Base-by-base conservation (phyloP, 2,329 filamentous ascomycete genomes). In the Fusarium floridanum region DNA sequence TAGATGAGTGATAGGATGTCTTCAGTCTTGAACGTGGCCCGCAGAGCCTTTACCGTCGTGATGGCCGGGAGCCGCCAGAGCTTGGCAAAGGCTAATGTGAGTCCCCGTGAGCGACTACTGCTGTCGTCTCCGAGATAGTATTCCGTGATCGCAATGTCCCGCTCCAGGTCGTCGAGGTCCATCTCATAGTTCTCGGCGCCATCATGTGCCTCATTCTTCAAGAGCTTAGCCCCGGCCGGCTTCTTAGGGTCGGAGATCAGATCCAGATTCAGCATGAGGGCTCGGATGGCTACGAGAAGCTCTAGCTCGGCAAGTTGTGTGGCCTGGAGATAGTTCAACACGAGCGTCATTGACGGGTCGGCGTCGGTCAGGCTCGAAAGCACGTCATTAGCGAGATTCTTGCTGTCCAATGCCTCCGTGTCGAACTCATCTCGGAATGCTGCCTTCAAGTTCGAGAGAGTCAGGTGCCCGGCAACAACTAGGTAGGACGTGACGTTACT, bases 1-100 rank as follows among this genome's bases (percentile, higher is more conserved):
- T 93, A 89, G 76, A 95, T 92, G 63, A 96, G 87, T 39, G 91
- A 91, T 12, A 94, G 85, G 27, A 93, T 90, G 75, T 95, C 92
- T 72, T 92, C 88, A 4, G 90, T 91, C 57, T 88, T 87, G 69
- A 94, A 89, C 32, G 88, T 88, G 12, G 87, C 85, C 45, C 92
- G 91, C 53, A 96, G 86, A 4, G 90, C 89, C 63, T 88, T 86
- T 56, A 93, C 89, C 48, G 93, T 91, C 1, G 87, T 83, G 0
- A 86, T 78, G 6, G 88, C 83, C 6, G 93, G 90, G 74, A 93
- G 93, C 24, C 88, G 87, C 80, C 91, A 91, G 6, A 96, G 87
- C 79, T 93, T 93, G 60, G 89, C 88, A 57, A 95, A 90, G 0
- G 93, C 92, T 17, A 91, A 84, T 27, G 91, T 92, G 12, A 95